Evolutionary conservation across 192 early-diverging fungal species (phyloP), one percentile per base, ranked within the genome.

Genomic region (Rhizoclosmatium sp.): DNA sequence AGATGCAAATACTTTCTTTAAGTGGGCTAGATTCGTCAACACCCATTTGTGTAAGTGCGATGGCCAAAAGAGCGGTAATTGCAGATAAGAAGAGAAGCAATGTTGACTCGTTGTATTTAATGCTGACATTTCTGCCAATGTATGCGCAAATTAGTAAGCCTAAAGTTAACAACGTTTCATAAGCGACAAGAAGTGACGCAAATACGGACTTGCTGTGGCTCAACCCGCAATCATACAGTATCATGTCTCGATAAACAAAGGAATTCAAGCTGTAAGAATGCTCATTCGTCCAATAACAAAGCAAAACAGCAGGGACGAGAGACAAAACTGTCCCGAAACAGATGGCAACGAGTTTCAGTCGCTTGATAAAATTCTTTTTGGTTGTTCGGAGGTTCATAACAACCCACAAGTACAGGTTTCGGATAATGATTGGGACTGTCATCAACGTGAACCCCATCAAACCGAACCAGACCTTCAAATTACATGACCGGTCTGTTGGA

Each of bases 1-100:
- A 31, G 19, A 47, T 21, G 9, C 70, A 68, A 3, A 69, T 61
- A 3, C 80, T 59, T 7, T 85, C 80, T 73, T 80, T 72, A n/a
- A 62, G 47, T 47, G 40, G 41, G 4, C 40, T 71, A 31, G 61
- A 42, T 21, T 51, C 69, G 39, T 65, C 76, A 46, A 68, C 23
- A 10, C 61, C 31, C 16, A 40, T 54, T 54, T 54, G 51, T 12
- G 51, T 54, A 54, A 16, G 9, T 16, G 16, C 51, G 9, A 54
- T 7, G 5, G 51, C 51, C 51, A 54, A 54, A 7, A 65, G 12
- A 39, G 31, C 19, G 19, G 31, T 12, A 2, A 65, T 39, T 2
- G 31, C 19, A 21, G 62, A 21, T 40, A 23, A 12, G 19, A 65
- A 41, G 4, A 65, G 10, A 21, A 65, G 41, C 2, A 65, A 23